These are phyloP conservation scores for Vitis hybrid DNA, from an alignment of 177 flowering plant species.

Conservation along the genomic window DNA sequence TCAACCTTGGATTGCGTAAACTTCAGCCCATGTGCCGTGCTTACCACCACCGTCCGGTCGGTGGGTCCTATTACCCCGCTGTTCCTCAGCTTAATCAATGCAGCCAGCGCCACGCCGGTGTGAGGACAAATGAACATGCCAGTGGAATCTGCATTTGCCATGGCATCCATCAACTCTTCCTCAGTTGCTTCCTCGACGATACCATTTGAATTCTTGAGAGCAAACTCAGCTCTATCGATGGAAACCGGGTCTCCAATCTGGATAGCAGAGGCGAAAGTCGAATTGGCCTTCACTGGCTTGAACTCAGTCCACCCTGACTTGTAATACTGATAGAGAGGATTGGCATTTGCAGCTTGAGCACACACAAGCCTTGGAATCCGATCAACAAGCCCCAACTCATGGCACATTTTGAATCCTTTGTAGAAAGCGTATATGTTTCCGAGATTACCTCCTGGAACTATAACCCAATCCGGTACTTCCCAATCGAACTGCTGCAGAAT, in stretches of 20 bases:
- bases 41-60: constrained; percentile 59
- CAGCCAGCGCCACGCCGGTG: constrained; percentile 62
- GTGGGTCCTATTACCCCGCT: constrained; percentile 48
- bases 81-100: constrained; percentile 51
- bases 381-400: constrained; percentile 62
- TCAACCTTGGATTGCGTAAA: constrained; percentile 60
- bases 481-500: constrained; percentile 72
- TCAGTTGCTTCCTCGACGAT: constrained; percentile 69
- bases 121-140: constrained; percentile 71
- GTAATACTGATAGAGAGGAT: constrained; percentile 53
- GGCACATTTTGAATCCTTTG: constrained; percentile 65
- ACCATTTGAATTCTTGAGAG: constrained; percentile 45
- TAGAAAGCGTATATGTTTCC: constrained; percentile 70
- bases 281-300: constrained; percentile 42
- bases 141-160: constrained; percentile 50
- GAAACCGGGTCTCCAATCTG: constrained; percentile 65
- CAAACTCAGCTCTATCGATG: constrained; percentile 61
- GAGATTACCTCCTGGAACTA: constrained; percentile 66
- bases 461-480: constrained; percentile 76
- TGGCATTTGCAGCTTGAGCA: constrained; percentile 68
- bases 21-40: constrained; percentile 67
- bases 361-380: constrained; percentile 59
- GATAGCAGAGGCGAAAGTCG: constrained; percentile 28
- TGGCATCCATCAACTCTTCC: constrained; percentile 68
- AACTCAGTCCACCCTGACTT: constrained; percentile 54